Percentiles rank a stretch among this genome's conserved stretches.
Evolutionary conservation across 2,329 filamentous ascomycete genomes (phyloP).

Genomic region (Lithohypha guttulata): DNA sequence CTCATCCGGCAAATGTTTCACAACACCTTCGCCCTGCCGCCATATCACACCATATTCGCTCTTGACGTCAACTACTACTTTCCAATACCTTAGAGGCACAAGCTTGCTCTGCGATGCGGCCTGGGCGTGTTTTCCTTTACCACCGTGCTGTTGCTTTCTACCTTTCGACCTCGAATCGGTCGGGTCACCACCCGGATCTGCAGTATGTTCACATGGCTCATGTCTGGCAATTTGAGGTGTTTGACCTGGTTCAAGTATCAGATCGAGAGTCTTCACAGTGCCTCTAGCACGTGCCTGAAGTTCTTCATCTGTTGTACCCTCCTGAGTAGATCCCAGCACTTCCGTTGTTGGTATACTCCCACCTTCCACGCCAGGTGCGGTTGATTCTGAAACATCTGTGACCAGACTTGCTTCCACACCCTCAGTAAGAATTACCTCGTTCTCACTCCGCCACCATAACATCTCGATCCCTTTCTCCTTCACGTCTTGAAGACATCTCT

Average conservation of each 20-base stretch:
- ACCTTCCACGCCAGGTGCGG: not conserved
- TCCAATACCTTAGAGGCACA: conserved; percentile 58
- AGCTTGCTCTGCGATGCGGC: conserved; percentile 39
- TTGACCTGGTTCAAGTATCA: too few relatives aligned
- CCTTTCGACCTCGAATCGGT: too few relatives aligned
- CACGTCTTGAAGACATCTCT: conserved; percentile 45
- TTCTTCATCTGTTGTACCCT: too few relatives aligned
- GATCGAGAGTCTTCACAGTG: too few relatives aligned
- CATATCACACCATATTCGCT: conserved; percentile 63
- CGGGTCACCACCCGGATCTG: too few relatives aligned
- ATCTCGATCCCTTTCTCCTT: conserved; percentile 38
- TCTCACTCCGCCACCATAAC: conserved; percentile 69
- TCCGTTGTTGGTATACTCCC: not conserved
- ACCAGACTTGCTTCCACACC: conserved; percentile 31
- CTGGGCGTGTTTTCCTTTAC: conserved; percentile 2
- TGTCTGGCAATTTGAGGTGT: too few relatives aligned
- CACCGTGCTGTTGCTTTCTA: not conserved
- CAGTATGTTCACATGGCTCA: too few relatives aligned
- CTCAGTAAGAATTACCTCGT: conserved; percentile 57
- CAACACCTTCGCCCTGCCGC: conserved; percentile 40
- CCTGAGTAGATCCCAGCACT: conserved; percentile 30
- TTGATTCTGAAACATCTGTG: not conserved
- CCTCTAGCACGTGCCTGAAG: too few relatives aligned
- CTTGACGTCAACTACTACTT: conserved; percentile 61
- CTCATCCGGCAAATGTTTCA: conserved; percentile 38